Conservation (phyloP, 129 eudicot species). For the Centaurea solstitialis region DNA sequence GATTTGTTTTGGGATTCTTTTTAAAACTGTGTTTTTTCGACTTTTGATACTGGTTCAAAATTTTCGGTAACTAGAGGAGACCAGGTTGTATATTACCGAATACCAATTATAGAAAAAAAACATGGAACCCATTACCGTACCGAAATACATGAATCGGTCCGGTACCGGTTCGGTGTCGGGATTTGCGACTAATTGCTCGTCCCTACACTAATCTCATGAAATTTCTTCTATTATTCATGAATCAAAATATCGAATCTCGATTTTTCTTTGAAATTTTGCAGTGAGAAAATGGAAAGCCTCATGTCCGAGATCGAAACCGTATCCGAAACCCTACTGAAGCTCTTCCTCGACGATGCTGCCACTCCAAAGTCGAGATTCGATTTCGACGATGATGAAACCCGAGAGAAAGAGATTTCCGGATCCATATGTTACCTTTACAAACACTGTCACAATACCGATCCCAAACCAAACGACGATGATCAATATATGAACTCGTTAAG, state of each 20-base stretch:
- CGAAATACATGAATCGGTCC: too few relatives aligned
- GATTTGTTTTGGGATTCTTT: too few relatives aligned
- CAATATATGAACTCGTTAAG: slow-evolving; percentile 39
- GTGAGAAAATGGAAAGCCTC: slow-evolving; percentile 60
- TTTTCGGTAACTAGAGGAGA: too few relatives aligned
- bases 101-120: too few relatives aligned
- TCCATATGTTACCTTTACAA: slow-evolving; percentile 59
- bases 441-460: slow-evolving; percentile 30
- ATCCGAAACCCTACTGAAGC: slow-evolving; percentile 29
- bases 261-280: slow-evolving; percentile 10
- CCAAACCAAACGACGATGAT: slow-evolving; percentile 23
- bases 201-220: neutral
- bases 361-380: slow-evolving; percentile 5
- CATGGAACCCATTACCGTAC: too few relatives aligned
- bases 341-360: slow-evolving; percentile 18
- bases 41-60: too few relatives aligned
- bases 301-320: slow-evolving; percentile 44
- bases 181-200: too few relatives aligned
- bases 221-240: neutral
- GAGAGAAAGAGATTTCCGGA: slow-evolving; percentile 32
- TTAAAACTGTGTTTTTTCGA: too few relatives aligned
- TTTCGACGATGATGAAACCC: slow-evolving; percentile 17
- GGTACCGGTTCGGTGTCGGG: too few relatives aligned
- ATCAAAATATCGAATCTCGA: neutral
- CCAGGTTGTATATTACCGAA: too few relatives aligned